Evolutionary conservation across 306 rosid species (phyloP).

Genomic region (Citrullus mucosospermus): DNA sequence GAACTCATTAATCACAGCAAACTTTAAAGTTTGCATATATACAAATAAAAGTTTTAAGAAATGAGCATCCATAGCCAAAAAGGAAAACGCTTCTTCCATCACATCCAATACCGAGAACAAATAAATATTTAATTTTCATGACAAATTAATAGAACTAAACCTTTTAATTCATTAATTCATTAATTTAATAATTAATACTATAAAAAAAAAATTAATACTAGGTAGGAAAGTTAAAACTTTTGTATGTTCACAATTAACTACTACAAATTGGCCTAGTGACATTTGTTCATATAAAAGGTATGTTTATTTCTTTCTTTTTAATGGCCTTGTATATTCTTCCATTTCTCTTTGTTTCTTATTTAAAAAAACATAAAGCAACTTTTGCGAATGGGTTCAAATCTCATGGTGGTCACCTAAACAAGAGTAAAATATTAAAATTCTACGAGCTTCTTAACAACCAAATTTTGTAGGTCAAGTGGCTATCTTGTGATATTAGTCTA

Average conservation of each 20-base stretch:
- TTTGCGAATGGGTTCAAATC: neutral
- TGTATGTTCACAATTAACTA: neutral
- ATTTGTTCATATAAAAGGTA: neutral
- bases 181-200: neutral
- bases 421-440: neutral
- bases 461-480: neutral
- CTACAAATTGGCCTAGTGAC: neutral
- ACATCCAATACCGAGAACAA: neutral
- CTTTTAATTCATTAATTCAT: neutral
- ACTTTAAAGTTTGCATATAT: neutral
- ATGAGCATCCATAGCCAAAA: conserved; percentile 8
- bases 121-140: neutral
- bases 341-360: too few relatives aligned
- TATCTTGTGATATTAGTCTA: neutral
- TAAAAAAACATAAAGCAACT: neutral
- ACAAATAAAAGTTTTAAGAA: neutral
- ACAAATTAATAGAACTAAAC: neutral
- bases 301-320: too few relatives aligned
- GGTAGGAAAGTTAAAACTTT: neutral
- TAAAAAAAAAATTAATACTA: too few relatives aligned
- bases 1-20: neutral
- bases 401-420: neutral
- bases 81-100: neutral
- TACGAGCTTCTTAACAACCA: neutral
- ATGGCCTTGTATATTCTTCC: too few relatives aligned